phyloP scores from a whole-genome alignment of 1,284 basidiomycete species.

The Moesziomyces antarcticus region DNA sequence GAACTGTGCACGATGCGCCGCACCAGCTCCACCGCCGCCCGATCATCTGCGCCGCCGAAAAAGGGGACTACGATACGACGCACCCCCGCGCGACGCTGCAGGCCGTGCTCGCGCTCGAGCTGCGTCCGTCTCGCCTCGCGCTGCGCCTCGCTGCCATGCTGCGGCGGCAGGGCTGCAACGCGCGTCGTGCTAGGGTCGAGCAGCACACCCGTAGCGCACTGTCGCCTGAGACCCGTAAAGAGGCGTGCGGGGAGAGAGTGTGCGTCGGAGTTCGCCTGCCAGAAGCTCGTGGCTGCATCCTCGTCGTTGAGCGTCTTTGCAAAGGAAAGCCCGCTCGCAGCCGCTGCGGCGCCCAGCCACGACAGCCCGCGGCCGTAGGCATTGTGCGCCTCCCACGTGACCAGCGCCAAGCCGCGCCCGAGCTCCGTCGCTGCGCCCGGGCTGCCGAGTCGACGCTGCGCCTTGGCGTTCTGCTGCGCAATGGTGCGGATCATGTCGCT shows the following conservation, averaged over 20 bases:
- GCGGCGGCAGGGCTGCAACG: background rate
- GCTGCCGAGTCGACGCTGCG: conserved; percentile 23
- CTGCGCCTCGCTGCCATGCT: background rate
- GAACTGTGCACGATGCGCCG: conserved; percentile 22
- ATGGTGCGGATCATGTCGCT: conserved; percentile 38
- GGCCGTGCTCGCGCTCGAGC: conserved; percentile 16
- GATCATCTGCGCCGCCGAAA: conserved; percentile 51
- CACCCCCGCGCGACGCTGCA: conserved; percentile 14
- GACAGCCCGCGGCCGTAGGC: conserved; percentile 38
- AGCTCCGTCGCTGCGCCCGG: conserved; percentile 21
- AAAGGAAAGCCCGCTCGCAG: conserved; percentile 40
- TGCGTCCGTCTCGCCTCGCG: conserved; percentile 3
- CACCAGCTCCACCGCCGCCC: conserved; percentile 42
- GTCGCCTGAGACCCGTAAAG: conserved; percentile 29
- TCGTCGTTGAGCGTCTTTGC: conserved; percentile 32
- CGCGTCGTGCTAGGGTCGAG: conserved; percentile 33
- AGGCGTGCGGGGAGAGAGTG: conserved; percentile 37
- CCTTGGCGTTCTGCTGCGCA: conserved; percentile 27
- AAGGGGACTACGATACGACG: conserved; percentile 47
- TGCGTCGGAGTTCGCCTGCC: conserved; percentile 39
- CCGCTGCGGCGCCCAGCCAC: conserved; percentile 43
- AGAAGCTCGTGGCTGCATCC: conserved; percentile 34
- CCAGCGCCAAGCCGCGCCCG: conserved; percentile 33
- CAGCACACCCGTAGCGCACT: conserved; percentile 39
- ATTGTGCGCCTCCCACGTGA: conserved; percentile 44